Conservation (phyloP, 108 stramenopile species). For the Nitzschia sp. region DNA sequence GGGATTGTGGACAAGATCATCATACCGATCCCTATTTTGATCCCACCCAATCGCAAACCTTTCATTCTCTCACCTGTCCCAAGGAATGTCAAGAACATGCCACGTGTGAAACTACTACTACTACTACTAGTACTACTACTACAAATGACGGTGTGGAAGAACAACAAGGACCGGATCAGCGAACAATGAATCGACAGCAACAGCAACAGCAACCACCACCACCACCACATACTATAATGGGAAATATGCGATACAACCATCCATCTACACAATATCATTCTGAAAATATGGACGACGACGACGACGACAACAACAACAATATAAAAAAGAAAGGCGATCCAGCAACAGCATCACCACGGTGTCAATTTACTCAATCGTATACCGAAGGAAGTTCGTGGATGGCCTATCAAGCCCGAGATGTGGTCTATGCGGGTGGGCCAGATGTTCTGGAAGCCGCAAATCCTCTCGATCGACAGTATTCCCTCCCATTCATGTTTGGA, state of each 20-base stretch:
- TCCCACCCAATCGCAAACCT: conserved; percentile 51
- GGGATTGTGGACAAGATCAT: conserved; percentile 74
- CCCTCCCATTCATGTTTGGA: conserved; percentile 85
- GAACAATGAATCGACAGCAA: no score
- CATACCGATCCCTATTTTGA: conserved; percentile 94
- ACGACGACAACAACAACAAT: no score
- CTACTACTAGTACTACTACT: background rate
- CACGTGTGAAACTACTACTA: background rate
- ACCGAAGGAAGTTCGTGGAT: conserved; percentile 65
- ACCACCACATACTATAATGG: no score
- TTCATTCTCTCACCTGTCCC: conserved; percentile 55
- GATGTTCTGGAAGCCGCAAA: conserved; percentile 47
- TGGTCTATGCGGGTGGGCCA: conserved; percentile 43
- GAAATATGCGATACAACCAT: no score
- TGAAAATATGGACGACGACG: no score
- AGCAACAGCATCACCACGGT: no score
- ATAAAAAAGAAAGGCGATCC: no score
- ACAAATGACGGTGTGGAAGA: no score
- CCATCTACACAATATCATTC: no score
- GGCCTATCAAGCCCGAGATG: conserved; percentile 53
- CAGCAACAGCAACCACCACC: no score
- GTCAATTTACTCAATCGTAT: conserved; percentile 50
- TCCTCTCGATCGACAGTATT: conserved; percentile 33
- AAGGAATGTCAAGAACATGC: conserved; percentile 44
- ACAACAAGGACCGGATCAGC: no score